Evolutionary conservation across 257 asterid species (phyloP), one percentile per base, ranked within the genome.

Genomic region (Solanum microdontum): DNA sequence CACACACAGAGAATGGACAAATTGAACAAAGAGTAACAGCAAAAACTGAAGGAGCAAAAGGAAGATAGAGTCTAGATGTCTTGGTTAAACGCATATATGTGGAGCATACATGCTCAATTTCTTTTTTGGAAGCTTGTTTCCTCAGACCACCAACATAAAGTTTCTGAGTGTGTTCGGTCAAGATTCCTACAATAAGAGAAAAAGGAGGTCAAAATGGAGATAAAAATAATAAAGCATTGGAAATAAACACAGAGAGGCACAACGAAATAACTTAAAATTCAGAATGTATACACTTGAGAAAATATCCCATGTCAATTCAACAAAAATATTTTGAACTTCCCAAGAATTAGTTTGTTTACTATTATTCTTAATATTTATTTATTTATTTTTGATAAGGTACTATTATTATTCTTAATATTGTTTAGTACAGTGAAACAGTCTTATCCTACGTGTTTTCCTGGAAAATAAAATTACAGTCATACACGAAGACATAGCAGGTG

Each of bases 141-240:
- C 90, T 93, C 93, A 97, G 70, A 90, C 94, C 88, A 91, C 95
- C 93, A 88, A 97, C 98, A 86, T 95, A 97, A 90, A 97, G 88
- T 93, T 95, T 97, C 93, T 91, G 91, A 43, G 85, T 75, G 68
- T 91, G 93, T 32, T 87, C 87, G 72, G 90, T 92, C 88, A 72
- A 80, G 90, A 73, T 87, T 86, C 97, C 99, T 97, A 76, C 64
- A 90, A 84, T 88, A 45, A 84, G 83, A 90, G 87, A 89, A 48
- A 39, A 82, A 84, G 30, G 87, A 62, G 37, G 85, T 80, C 28
- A 45, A 64, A 87, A 90, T 79, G 86, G 88, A 86, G 80, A 86
- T 68, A 87, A 70, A 58, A 37, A 43, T 17, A 62, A 23, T 55
- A 32, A 85, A 28, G 15, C 13, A 36, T 39, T 28, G 75, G 36